Evolutionary conservation across 1,139 yeast species (phyloP).

Genomic region (Pichia sorboxylosa): DNA sequence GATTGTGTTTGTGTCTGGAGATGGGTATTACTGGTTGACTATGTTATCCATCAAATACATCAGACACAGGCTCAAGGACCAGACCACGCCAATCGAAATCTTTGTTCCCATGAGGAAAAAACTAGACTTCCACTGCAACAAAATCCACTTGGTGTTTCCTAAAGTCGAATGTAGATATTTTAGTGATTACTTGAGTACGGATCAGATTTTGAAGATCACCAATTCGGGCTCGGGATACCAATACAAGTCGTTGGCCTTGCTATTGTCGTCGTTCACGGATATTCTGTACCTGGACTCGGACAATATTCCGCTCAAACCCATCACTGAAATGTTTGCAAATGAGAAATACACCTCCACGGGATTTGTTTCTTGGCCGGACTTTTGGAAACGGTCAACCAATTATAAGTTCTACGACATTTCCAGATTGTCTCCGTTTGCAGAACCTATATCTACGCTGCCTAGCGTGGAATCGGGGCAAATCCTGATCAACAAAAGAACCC

Average conservation of each 20-base stretch:
- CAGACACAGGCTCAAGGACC: slow-evolving; percentile 17
- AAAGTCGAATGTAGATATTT: slow-evolving; percentile 21
- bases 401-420: slow-evolving; percentile 29
- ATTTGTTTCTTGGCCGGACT: slow-evolving; percentile 57
- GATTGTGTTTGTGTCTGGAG: slow-evolving; percentile 22
- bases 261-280: slow-evolving; percentile 48
- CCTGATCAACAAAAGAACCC: slow-evolving; percentile 19
- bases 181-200: slow-evolving; percentile 14
- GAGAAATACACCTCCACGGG: slow-evolving; percentile 27
- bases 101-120: slow-evolving; percentile 18
- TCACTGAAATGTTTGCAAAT: slow-evolving; percentile 37
- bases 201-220: slow-evolving; percentile 9
- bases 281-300: slow-evolving; percentile 62
- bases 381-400: slow-evolving; percentile 54
- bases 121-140: slow-evolving; percentile 17
- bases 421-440: slow-evolving; percentile 13
- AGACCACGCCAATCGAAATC: slow-evolving; percentile 19
- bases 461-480: slow-evolving; percentile 24
- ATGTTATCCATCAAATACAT: slow-evolving; percentile 21
- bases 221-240: slow-evolving; percentile 54
- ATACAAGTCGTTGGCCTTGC: slow-evolving; percentile 50
- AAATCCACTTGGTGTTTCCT: slow-evolving; percentile 15
- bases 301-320: slow-evolving; percentile 45
- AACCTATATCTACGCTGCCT: slow-evolving; percentile 19
- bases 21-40: slow-evolving; percentile 21